phyloP scores from a whole-genome alignment of 1,284 basidiomycete species.

The Exobasidium rhododendri region DNA sequence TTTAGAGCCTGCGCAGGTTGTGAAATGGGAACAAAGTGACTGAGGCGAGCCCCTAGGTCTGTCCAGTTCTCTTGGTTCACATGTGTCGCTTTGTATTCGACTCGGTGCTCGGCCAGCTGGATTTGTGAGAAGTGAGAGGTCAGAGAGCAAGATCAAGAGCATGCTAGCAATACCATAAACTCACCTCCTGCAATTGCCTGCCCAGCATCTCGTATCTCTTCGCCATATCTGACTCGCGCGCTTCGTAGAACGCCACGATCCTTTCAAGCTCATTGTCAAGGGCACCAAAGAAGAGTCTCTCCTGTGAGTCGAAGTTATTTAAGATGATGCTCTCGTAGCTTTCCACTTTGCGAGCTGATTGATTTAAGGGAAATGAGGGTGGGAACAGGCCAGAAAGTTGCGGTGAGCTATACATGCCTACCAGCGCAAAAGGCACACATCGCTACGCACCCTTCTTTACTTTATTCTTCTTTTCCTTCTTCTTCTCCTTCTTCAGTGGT shows the following conservation, averaged over 20 bases:
- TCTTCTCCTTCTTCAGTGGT: constrained; percentile 8
- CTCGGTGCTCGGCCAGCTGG: constrained; percentile 47
- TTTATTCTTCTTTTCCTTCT: constrained; percentile 7
- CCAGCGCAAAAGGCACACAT: too few relatives aligned
- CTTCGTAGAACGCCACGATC: constrained; percentile 65
- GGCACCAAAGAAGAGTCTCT: constrained; percentile 62
- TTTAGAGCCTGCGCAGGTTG: constrained; percentile 2
- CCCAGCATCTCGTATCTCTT: constrained; percentile 62
- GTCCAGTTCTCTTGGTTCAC: constrained; percentile 1
- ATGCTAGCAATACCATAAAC: not conserved
- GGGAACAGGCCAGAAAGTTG: not conserved
- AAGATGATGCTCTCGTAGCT: constrained; percentile 22
- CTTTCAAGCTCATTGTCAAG: constrained; percentile 40
- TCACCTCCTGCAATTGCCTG: constrained; percentile 70
- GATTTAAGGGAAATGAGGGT: constrained; percentile 14
- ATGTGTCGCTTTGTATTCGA: constrained; percentile 30
- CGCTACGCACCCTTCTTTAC: not conserved
- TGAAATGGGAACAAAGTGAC: constrained; percentile 3
- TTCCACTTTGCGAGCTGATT: constrained; percentile 19
- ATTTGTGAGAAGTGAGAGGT: constrained; percentile 1
- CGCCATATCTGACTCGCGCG: constrained; percentile 69
- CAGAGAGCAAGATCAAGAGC: not conserved
- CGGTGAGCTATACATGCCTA: too few relatives aligned
- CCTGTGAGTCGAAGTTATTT: constrained; percentile 67
- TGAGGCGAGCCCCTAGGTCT: not conserved